Base-by-base conservation (phyloP, 2,329 filamentous ascomycete species). In the Paecilomyces formosus region DNA sequence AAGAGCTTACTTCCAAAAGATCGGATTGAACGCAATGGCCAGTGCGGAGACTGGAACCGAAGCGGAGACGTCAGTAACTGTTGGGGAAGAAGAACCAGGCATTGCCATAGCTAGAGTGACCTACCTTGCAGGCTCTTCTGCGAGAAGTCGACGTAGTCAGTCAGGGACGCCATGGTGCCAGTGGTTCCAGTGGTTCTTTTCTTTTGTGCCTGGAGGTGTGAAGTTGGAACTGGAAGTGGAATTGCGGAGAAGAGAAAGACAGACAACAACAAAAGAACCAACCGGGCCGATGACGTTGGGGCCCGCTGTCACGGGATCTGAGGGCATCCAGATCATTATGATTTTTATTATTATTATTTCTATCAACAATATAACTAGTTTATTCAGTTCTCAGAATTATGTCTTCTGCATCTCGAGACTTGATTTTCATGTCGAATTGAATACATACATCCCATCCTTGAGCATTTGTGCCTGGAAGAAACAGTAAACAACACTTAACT, bases 1-100 rank as follows among this genome's bases (percentile, higher is more conserved):
- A 66, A 56, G 18, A 2, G 83, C 90, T 81, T 82, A 96, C 92
- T 99, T 99, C 94, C 94, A 99, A 77, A 97, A 97, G n/a, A 94
- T 88, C 22, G 94, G 94, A 77, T 99, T 99, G 78, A 99, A 97
- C 54, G 88, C 83, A 76, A 99, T 96, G 56, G 89, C 84, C 58
- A 81, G 82, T 54, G 87, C 89, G 65, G 91, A 90, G 66, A 94
- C 92, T 96, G 62, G 60, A 52, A 5, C 11, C 50, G 50, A 21
- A 61, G 52, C 28, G 57, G 58, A 52, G 55, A 31, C 39, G 50
- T 31, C 39, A 56, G 63, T 65, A 53, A n/a, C n/a, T n/a, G n/a
- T n/a, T 62, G 59, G 55, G 39, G 53, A 45, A 35, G 53, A 21
- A n/a, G n/a, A n/a, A n/a, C n/a, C n/a, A n/a, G 22, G 18, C n/a